These are phyloP conservation scores for Salvia splendens DNA, from an alignment of 257 asterid species.

Conservation along the genomic window DNA sequence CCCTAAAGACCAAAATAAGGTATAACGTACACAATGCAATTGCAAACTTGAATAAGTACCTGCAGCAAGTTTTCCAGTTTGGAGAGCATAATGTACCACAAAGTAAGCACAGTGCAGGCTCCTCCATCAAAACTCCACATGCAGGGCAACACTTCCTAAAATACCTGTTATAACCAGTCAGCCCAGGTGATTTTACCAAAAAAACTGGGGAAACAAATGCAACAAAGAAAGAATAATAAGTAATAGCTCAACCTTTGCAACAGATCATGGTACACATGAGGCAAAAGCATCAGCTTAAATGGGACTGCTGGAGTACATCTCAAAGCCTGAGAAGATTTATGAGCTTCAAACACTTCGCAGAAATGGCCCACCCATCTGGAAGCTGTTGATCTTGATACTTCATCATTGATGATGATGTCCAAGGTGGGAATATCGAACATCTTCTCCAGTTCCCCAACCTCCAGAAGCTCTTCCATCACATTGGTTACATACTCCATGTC, in stretches of 20 bases:
- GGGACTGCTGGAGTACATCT: slow-evolving; percentile 79
- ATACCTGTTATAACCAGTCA: slow-evolving; percentile 53
- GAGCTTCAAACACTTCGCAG: slow-evolving; percentile 48
- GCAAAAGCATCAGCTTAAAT: slow-evolving; percentile 77
- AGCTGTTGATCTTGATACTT: slow-evolving; percentile 51
- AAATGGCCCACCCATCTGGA: slow-evolving; percentile 67
- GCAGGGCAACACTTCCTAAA: slow-evolving; percentile 77
- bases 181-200: slow-evolving; percentile 16
- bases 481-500: slow-evolving; percentile 41
- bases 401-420: slow-evolving; percentile 56
- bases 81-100: slow-evolving; percentile 97
- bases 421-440: slow-evolving; percentile 77
- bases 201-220: background rate
- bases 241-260: slow-evolving; percentile 70
- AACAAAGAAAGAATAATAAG: background rate
- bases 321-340: slow-evolving; percentile 42
- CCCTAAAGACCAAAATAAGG: background rate
- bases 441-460: slow-evolving; percentile 68
- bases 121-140: slow-evolving; percentile 69
- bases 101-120: slow-evolving; percentile 86
- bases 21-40: background rate
- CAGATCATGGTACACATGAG: slow-evolving; percentile 83
- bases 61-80: slow-evolving; percentile 88
- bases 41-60: slow-evolving; percentile 41
- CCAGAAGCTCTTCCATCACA: slow-evolving; percentile 56